Evolutionary conservation across 441 rosid species (phyloP).

Genomic region (Gossypium trilobum): DNA sequence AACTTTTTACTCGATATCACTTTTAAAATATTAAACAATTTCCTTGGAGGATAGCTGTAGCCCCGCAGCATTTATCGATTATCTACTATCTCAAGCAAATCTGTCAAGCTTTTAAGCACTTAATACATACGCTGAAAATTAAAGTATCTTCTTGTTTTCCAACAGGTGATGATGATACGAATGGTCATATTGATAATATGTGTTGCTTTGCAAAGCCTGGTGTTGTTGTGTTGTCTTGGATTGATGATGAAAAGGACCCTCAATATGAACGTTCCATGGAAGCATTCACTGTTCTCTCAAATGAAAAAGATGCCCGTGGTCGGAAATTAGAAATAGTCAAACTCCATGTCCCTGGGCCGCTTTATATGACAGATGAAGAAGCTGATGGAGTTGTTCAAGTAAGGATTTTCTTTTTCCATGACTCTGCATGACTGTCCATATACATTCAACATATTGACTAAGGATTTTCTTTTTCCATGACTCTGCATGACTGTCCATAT

Average conservation of each 20-base stretch:
- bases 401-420: not conserved
- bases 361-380: constrained; percentile 74
- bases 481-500: not conserved
- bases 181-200: constrained; percentile 87
- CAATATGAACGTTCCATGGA: constrained; percentile 58
- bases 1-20: not conserved
- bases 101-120: not conserved
- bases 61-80: not conserved
- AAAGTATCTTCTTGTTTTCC: not conserved
- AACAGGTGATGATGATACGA: constrained; percentile 92
- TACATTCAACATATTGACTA: not conserved
- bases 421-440: not conserved
- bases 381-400: constrained; percentile 58
- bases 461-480: not conserved
- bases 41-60: not conserved
- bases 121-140: not conserved
- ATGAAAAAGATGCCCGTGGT: constrained; percentile 55
- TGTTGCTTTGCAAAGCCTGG: constrained; percentile 88
- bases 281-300: constrained; percentile 50
- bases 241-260: constrained; percentile 56
- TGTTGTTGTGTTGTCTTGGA: constrained; percentile 75
- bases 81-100: not conserved
- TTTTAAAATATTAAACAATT: not conserved
- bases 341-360: constrained; percentile 78
- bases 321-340: constrained; percentile 63